Conservation (phyloP, 768 basidiomycete genomes). For the Lactifluus pinguis region DNA sequence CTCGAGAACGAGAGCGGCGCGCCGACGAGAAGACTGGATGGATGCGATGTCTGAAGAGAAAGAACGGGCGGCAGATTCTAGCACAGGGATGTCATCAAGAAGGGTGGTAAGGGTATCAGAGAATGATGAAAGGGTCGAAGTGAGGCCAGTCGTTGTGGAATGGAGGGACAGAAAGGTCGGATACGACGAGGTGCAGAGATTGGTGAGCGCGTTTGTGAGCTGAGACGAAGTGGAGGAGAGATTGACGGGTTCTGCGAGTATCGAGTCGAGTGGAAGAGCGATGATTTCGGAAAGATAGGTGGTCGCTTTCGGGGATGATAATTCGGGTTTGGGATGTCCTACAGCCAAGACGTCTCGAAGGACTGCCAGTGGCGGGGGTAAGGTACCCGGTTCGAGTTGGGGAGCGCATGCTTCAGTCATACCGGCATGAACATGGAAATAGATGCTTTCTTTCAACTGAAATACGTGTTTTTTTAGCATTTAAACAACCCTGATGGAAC, state of each 20-base stretch:
- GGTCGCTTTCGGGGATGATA: conserved; percentile 23
- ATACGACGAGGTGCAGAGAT: conserved; percentile 85
- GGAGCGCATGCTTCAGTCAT: not conserved
- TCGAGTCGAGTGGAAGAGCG: conserved; percentile 52
- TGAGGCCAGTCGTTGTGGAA: conserved; percentile 63
- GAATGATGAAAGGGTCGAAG: conserved; percentile 63
- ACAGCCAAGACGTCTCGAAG: conserved; percentile 1
- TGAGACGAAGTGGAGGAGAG: conserved; percentile 82
- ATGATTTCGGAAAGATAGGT: conserved; percentile 60
- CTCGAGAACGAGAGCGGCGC: conserved; percentile 80
- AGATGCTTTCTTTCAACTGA: no score
- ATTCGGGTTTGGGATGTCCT: conserved; percentile 11
- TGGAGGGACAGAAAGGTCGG: conserved; percentile 88
- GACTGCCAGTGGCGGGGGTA: not conserved
- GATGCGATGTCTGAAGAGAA: conserved; percentile 69
- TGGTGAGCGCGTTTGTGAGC: conserved; percentile 81
- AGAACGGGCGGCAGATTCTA: conserved; percentile 61
- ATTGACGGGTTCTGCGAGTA: conserved; percentile 63
- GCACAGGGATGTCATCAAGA: conserved; percentile 60
- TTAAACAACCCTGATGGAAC: no score
- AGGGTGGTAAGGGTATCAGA: conserved; percentile 65
- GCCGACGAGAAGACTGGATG: conserved; percentile 65
- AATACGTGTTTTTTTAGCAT: no score
- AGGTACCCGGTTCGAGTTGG: not conserved
- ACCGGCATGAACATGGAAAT: not conserved